Percentiles rank a stretch among this genome's conserved stretches.
phyloP scores from a whole-genome alignment of 2,329 filamentous ascomycete genomes.

The Microsporum canis region DNA sequence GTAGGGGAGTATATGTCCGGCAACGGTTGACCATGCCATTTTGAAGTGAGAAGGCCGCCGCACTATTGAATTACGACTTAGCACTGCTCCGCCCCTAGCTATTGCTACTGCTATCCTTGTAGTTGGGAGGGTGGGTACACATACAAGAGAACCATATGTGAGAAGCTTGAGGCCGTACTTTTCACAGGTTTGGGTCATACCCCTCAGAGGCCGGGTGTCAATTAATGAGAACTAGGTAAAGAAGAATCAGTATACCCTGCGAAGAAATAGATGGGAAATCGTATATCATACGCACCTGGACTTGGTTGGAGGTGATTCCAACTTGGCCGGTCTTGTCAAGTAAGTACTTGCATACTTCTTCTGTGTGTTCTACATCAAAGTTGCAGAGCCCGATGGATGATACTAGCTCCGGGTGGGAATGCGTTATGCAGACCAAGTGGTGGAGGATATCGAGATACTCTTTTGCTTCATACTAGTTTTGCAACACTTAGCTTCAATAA shows the following conservation, averaged over 20 bases:
- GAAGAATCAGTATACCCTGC: background rate
- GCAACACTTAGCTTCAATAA: background rate
- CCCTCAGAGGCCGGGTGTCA: constrained; percentile 28
- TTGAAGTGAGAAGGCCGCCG: constrained; percentile 32
- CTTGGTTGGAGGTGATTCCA: background rate
- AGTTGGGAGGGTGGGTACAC: constrained; percentile 1
- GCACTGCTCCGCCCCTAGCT: background rate
- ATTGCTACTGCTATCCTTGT: background rate
- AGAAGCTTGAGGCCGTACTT: constrained; percentile 33
- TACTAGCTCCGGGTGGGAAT: constrained; percentile 23
- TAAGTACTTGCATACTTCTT: constrained; percentile 18
- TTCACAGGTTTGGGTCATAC: constrained; percentile 29
- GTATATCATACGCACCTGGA: background rate
- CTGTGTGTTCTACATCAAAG: constrained; percentile 32
- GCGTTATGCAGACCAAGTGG: constrained; percentile 17
- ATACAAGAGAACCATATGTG: constrained; percentile 34
- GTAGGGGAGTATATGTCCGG: constrained; percentile 18
- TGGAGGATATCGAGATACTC: constrained; percentile 29
- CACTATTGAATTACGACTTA: constrained; percentile 17
- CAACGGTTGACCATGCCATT: constrained; percentile 28
- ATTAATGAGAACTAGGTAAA: constrained; percentile 30
- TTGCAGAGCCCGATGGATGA: constrained; percentile 32
- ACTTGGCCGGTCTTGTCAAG: background rate
- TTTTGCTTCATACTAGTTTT: constrained; percentile 24
- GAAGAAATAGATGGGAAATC: background rate